Conservation (phyloP, 208 protist species). For the Vickermania spadyakhi region DNA sequence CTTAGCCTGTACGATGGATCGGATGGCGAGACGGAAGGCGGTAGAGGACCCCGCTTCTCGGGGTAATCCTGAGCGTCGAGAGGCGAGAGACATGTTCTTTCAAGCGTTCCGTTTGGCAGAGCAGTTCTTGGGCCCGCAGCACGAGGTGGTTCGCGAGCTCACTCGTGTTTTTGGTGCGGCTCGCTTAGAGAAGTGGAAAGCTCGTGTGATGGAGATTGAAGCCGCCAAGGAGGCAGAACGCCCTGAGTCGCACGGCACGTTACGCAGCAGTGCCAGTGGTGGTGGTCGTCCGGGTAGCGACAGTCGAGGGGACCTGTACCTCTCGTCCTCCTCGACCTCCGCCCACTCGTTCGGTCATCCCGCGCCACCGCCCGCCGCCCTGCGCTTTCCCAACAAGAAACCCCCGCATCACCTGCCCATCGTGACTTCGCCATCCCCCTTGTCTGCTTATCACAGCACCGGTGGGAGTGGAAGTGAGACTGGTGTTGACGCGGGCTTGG, state of each 20-base stretch:
- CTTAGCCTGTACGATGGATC: neutral
- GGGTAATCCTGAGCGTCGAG: neutral
- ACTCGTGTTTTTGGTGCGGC: neutral
- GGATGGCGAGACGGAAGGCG: neutral
- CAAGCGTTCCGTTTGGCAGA: neutral
- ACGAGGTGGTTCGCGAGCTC: neutral
- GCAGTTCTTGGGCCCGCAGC: constrained; percentile 4
- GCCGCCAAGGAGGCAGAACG: neutral
- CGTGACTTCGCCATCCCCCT: neutral
- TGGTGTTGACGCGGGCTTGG: no score
- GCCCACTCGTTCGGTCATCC: neutral
- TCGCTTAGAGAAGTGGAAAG: neutral
- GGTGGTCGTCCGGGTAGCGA: neutral
- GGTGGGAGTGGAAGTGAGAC: no score
- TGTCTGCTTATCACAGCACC: neutral
- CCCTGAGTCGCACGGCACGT: neutral
- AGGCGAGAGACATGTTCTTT: neutral
- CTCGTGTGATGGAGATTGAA: neutral
- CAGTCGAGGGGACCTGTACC: neutral
- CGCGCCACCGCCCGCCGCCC: neutral
- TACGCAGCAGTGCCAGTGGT: neutral
- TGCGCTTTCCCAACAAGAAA: neutral
- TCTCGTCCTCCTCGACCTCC: neutral
- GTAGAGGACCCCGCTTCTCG: neutral
- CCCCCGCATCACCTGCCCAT: neutral